These are phyloP conservation scores for Gossypium schwendimanii DNA, from an alignment of 441 rosid species.

Conservation along the genomic window DNA sequence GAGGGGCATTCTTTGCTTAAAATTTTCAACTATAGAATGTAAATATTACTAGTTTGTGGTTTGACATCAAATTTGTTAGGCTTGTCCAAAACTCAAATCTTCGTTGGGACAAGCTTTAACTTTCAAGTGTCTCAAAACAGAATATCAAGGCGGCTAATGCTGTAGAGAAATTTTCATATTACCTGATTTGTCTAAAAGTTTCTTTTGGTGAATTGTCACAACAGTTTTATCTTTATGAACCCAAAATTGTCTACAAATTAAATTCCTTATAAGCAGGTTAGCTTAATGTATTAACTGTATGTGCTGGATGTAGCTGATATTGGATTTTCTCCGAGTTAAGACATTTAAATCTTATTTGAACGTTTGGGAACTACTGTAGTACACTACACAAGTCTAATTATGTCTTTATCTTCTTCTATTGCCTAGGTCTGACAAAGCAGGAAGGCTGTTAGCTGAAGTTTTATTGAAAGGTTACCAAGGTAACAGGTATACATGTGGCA, in stretches of 20 bases:
- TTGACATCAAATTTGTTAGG: background rate
- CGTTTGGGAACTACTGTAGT: background rate
- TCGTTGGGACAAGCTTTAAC: background rate
- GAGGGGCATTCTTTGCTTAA: background rate
- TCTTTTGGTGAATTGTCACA: background rate
- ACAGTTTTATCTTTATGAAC: background rate
- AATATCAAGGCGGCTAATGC: background rate
- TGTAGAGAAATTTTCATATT: background rate
- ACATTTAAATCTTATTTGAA: background rate
- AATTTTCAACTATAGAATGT: background rate
- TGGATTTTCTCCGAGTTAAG: background rate
- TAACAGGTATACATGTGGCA: slow-evolving; percentile 49
- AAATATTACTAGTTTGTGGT: background rate
- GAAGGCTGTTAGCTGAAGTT: slow-evolving; percentile 78
- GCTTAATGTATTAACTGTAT: background rate
- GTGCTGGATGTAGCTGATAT: background rate
- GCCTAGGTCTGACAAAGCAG: slow-evolving; percentile 79
- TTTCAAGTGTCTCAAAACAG: background rate
- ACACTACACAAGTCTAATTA: background rate
- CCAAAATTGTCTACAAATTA: background rate
- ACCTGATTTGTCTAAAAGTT: background rate
- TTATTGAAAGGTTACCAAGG: slow-evolving; percentile 80
- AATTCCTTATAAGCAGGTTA: background rate
- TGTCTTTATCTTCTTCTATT: slow-evolving; percentile 10
- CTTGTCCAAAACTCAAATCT: background rate